A percentile compares a stretch with the other conserved stretches of the same genome.
These are phyloP conservation scores for Thymus mandschuricus DNA, from an alignment of 257 asterid genomes.

Conservation along the genomic window DNA sequence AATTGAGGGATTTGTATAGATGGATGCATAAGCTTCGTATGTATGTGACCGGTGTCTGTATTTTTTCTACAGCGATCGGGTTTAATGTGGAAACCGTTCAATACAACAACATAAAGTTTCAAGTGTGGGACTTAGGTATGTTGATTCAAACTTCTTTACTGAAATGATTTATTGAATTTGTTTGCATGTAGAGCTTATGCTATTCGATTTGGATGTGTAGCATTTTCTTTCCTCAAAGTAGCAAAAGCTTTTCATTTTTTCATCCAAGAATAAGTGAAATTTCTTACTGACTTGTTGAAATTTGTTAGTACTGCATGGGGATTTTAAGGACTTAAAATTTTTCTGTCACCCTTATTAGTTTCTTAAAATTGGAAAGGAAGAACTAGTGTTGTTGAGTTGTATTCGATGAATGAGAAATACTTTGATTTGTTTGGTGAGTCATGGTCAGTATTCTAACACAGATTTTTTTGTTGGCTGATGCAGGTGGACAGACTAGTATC, in stretches of 20 bases:
- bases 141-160: constrained; percentile 10
- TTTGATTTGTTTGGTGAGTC: constrained; percentile 4
- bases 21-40: constrained; percentile 18
- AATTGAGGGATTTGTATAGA: background rate
- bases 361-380: constrained; percentile 2
- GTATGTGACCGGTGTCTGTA: background rate
- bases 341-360: background rate
- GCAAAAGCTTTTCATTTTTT: constrained; percentile 11
- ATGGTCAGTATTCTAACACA: constrained; percentile 23
- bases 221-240: constrained; percentile 20
- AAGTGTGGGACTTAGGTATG: constrained; percentile 96
- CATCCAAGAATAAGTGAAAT: background rate
- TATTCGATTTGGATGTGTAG: constrained; percentile 17
- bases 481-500: constrained; percentile 99
- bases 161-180: constrained; percentile 2
- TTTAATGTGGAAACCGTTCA: constrained; percentile 95
- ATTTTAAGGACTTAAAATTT: constrained; percentile 12
- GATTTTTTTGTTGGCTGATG: constrained; percentile 26
- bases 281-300: background rate
- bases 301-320: background rate
- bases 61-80: constrained; percentile 76
- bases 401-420: background rate
- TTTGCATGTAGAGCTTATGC: constrained; percentile 3
- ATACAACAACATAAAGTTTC: constrained; percentile 87
- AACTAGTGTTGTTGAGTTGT: background rate